phyloP scores from a whole-genome alignment of 2,329 filamentous ascomycete species.

The Zalaria sp. region DNA sequence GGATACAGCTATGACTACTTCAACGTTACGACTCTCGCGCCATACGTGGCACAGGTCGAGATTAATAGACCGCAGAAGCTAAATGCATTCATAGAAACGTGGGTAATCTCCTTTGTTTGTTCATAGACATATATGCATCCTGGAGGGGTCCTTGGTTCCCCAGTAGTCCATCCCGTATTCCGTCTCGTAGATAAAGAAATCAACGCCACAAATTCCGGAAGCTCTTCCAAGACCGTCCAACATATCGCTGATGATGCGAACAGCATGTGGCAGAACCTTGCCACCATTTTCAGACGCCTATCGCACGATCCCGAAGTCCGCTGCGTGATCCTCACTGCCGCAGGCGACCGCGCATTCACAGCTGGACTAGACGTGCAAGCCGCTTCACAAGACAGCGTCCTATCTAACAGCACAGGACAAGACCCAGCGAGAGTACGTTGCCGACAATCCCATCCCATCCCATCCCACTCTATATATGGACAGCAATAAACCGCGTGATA shows the following conservation, averaged over 20 bases:
- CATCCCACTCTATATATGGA: too few relatives aligned
- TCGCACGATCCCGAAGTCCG: conserved; percentile 61
- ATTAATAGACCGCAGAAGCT: conserved; percentile 79
- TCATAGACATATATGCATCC: not conserved
- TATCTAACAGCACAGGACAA: conserved; percentile 2
- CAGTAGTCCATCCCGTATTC: too few relatives aligned
- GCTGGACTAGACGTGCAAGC: conserved; percentile 62
- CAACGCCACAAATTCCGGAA: not conserved
- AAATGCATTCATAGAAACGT: conserved; percentile 69
- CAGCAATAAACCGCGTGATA: too few relatives aligned
- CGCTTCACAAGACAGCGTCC: conserved; percentile 1
- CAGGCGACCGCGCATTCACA: conserved; percentile 73
- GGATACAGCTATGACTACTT: conserved; percentile 48
- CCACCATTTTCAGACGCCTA: conserved; percentile 55
- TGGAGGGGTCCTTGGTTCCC: not conserved
- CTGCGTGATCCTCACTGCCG: conserved; percentile 64
- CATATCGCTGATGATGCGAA: not conserved
- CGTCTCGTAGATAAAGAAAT: not conserved
- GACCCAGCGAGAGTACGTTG: conserved; percentile 6
- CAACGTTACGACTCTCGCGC: conserved; percentile 55
- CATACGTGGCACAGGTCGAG: conserved; percentile 77
- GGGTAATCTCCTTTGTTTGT: conserved; percentile 13
- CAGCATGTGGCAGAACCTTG: conserved; percentile 76
- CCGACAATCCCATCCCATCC: too few relatives aligned
- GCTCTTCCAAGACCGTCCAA: not conserved